Base-by-base conservation (phyloP, 352 stramenopile genomes). In the Phytophthora pseudosyringae region DNA sequence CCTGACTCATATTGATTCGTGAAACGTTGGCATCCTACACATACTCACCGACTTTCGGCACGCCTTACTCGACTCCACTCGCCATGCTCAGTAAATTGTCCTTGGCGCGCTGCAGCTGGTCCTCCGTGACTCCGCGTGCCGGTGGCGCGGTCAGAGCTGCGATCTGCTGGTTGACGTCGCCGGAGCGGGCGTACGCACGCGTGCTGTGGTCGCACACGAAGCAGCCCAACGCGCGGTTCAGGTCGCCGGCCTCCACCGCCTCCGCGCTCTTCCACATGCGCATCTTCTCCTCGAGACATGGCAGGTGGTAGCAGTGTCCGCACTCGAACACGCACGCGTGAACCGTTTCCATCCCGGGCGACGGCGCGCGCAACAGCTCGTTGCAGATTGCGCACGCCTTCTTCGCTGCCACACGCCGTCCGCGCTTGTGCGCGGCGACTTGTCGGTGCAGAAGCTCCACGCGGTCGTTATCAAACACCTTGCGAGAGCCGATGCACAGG, bases 161-260 rank as follows among this genome's bases (percentile, higher is more conserved):
- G 9, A 80, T 64, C 16, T 79, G 72, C 50, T 83, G 69, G 44
- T 71, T 68, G n/a, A 82, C 62, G 12, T 67, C 58, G 9, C 74
- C 60, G 0, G 75, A 77, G 18, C 76, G 71, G 12, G 84, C 84
- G 39, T 85, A 81, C 11, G 78, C 78, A 0, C 84, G 79, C 9
- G 80, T 89, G 49, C 73, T 89, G 77, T 95, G 84, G 62, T 95
- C 84, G 53, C 87, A 95, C 29, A 93, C 80, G 61, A 93, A 93
- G 70, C 87, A 95, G 7, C 84, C 84, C 3, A 92, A 76, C 9
- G 78, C 68, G 11, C 79, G 66, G 15, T 64, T 81, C 18, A 85
- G 26, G 43, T 90, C 69, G 6, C 75, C 71, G 12, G 74, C 64
- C 33, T 80, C 71, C 2, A 90, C 73, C 1, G 76, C 73, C 29